Evolutionary conservation across 371 early-diverging fungal species (phyloP).

Genomic region (Syncephalastrum sp.): DNA sequence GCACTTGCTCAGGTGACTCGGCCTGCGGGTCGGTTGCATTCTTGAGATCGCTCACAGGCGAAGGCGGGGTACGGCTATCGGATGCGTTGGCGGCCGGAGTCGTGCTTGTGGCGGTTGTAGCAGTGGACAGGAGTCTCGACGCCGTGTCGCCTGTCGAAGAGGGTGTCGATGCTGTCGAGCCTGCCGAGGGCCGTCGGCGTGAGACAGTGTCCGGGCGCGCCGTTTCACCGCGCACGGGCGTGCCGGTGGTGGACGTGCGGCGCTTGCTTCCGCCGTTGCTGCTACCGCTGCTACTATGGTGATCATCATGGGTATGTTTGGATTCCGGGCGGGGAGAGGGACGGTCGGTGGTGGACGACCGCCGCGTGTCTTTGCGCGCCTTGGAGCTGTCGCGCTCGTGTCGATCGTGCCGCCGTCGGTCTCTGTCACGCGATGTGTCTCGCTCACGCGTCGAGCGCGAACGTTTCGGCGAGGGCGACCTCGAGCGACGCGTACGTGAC

Average conservation of each 20-base stretch:
- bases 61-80: conserved; percentile 1
- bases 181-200: neutral
- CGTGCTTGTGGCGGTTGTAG: conserved; percentile 2
- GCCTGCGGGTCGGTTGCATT: conserved; percentile 33
- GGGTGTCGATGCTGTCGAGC: neutral
- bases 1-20: conserved; percentile 29
- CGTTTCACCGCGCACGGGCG: neutral
- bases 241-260: neutral
- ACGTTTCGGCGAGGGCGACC: no score
- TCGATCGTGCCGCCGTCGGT: no score
- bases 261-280: neutral
- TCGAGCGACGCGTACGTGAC: no score
- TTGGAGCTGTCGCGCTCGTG: no score
- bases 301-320: neutral
- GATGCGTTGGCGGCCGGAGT: conserved; percentile 1
- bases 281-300: neutral
- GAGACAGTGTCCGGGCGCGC: neutral
- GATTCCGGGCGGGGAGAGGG: neutral
- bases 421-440: no score
- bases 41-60: conserved; percentile 6
- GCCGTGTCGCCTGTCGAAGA: conserved; percentile 2
- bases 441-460: no score
- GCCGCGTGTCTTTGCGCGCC: no score
- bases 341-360: neutral
- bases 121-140: neutral